Evolutionary conservation across 164 flowering plant species (phyloP).

Genomic region (Annona cherimola): DNA sequence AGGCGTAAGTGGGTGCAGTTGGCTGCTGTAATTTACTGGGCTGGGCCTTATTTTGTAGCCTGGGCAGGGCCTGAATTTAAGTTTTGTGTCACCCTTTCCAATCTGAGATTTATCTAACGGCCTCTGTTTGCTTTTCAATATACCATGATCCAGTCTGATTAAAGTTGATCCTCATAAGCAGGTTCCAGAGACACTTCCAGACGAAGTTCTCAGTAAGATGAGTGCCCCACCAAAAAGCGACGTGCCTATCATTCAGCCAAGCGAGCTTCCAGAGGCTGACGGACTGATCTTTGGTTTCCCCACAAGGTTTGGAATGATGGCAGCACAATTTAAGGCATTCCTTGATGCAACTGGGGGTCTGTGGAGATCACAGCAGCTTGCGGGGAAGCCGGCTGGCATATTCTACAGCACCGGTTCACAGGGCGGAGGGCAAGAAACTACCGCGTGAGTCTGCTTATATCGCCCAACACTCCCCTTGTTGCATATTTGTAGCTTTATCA

Average conservation of each 20-base stretch:
- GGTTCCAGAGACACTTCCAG: constrained; percentile 82
- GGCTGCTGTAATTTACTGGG: background rate
- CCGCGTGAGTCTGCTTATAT: constrained; percentile 46
- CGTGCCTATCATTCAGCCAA: constrained; percentile 59
- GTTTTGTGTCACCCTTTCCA: background rate
- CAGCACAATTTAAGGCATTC: constrained; percentile 90
- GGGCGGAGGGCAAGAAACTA: constrained; percentile 92
- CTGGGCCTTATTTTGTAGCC: background rate
- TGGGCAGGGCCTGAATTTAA: background rate
- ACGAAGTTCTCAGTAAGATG: constrained; percentile 77
- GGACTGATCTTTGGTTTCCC: constrained; percentile 88
- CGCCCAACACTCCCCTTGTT: background rate
- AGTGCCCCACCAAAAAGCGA: constrained; percentile 83
- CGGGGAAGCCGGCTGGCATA: constrained; percentile 89
- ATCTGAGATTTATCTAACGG: background rate
- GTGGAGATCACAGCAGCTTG: constrained; percentile 77
- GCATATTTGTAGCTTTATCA: too few species aligned
- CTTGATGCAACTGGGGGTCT: constrained; percentile 82
- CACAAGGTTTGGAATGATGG: constrained; percentile 92
- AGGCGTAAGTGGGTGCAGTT: too few species aligned
- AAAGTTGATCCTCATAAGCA: constrained; percentile 14
- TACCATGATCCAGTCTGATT: background rate
- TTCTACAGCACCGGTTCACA: constrained; percentile 88
- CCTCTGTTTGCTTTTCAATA: background rate
- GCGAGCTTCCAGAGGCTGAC: constrained; percentile 80